Evolutionary conservation across 192 early-diverging fungal species (phyloP).

Genomic region (Powellomyces hirtus): DNA sequence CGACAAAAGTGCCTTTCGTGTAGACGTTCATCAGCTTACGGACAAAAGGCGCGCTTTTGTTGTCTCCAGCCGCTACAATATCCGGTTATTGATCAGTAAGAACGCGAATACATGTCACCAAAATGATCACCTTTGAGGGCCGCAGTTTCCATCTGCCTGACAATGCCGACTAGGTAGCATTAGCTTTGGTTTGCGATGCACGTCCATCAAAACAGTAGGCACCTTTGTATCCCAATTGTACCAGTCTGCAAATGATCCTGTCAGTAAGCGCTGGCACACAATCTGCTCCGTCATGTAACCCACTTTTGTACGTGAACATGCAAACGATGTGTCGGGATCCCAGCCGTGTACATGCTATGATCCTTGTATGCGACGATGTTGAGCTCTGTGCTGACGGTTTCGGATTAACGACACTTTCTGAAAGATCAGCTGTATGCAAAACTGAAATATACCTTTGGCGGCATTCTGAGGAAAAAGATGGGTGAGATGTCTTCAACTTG

Average conservation of each 20-base stretch:
- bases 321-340: constrained; percentile 76
- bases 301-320: constrained; percentile 77
- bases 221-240: constrained; percentile 78
- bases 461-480: constrained; percentile 37
- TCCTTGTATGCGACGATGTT: constrained; percentile 78
- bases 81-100: not conserved
- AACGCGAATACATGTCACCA: too few species aligned
- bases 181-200: too few species aligned
- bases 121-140: constrained; percentile 70
- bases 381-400: too few species aligned
- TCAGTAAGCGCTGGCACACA: not conserved
- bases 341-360: constrained; percentile 76
- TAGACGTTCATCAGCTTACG: constrained; percentile 66
- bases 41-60: constrained; percentile 64
- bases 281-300: not conserved
- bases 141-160: constrained; percentile 81
- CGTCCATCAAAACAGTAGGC: too few species aligned
- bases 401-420: too few species aligned
- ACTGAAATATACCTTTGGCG: constrained; percentile 51
- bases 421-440: too few species aligned
- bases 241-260: constrained; percentile 48
- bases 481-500: not conserved
- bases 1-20: constrained; percentile 64
- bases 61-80: constrained; percentile 57
- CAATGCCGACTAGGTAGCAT: constrained; percentile 85